Evolutionary conservation across 768 basidiomycete species (phyloP).

Genomic region (Mrakia hoshinonis): DNA sequence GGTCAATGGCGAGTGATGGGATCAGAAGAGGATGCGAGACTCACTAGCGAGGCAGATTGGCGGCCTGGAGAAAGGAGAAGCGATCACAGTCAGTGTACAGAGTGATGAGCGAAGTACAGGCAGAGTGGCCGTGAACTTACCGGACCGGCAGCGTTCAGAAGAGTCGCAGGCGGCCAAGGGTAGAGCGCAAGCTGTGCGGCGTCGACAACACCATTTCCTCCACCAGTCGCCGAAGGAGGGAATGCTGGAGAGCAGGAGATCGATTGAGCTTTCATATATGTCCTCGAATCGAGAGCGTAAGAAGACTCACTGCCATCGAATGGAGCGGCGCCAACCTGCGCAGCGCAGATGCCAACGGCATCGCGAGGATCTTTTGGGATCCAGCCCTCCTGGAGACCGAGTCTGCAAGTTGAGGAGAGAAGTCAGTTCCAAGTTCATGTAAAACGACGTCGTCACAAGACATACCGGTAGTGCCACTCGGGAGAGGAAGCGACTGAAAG

Average conservation of each 20-base stretch:
- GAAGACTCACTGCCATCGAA: conserved; percentile 22
- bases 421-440: conserved; percentile 41
- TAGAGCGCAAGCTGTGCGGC: neutral
- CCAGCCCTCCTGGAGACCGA: conserved; percentile 85
- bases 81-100: neutral
- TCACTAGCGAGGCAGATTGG: conserved; percentile 16
- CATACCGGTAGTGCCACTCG: conserved; percentile 23
- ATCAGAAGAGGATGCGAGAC: neutral
- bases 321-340: conserved; percentile 42
- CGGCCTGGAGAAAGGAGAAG: neutral
- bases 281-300: neutral
- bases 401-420: conserved; percentile 41
- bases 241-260: neutral
- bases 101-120: neutral
- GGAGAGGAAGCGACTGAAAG: neutral
- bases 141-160: neutral
- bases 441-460: conserved; percentile 80
- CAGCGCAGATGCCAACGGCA: conserved; percentile 59
- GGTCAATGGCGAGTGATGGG: neutral
- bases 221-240: conserved; percentile 13
- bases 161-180: conserved; percentile 11
- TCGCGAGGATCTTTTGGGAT: conserved; percentile 79
- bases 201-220: neutral
- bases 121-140: neutral
- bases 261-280: neutral